phyloP scores from a whole-genome alignment of 139 green algal species.

The Pycnococcus provasolii region DNA sequence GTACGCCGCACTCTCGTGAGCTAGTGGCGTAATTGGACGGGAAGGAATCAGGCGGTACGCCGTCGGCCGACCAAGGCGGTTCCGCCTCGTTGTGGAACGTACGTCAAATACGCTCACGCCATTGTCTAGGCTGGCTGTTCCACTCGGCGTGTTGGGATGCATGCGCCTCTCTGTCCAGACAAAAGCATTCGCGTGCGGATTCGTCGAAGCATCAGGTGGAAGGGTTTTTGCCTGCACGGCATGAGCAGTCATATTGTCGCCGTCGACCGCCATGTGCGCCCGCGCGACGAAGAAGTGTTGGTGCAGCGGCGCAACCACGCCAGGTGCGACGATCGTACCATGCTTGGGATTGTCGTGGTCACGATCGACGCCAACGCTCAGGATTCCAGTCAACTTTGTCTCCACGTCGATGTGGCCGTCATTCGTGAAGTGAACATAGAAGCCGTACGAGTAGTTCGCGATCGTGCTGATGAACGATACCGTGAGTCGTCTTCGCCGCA shows the following conservation, averaged over 20 bases:
- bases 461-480: slow-evolving; percentile 61
- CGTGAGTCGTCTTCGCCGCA: slow-evolving; percentile 53
- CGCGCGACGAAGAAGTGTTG: slow-evolving; percentile 75
- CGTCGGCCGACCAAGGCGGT: slow-evolving; percentile 23
- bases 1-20: slow-evolving; percentile 23
- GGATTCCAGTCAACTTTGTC: slow-evolving; percentile 75
- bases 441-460: slow-evolving; percentile 72
- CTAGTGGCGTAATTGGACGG: slow-evolving; percentile 20
- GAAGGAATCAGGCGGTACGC: slow-evolving; percentile 31
- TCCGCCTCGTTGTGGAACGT: background rate
- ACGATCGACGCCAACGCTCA: slow-evolving; percentile 37
- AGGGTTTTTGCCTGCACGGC: too few species aligned
- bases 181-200: too few species aligned
- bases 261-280: slow-evolving; percentile 64
- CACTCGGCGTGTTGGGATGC: too few species aligned
- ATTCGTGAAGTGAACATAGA: slow-evolving; percentile 63
- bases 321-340: slow-evolving; percentile 52
- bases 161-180: too few species aligned
- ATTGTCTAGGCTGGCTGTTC: too few species aligned
- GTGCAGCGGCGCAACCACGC: slow-evolving; percentile 48
- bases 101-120: too few species aligned
- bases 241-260: slow-evolving; percentile 12
- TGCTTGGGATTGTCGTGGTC: slow-evolving; percentile 35
- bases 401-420: slow-evolving; percentile 70
- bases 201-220: too few species aligned